Evolutionary conservation across 306 rosid species (phyloP).

Genomic region (Quercus ilex): DNA sequence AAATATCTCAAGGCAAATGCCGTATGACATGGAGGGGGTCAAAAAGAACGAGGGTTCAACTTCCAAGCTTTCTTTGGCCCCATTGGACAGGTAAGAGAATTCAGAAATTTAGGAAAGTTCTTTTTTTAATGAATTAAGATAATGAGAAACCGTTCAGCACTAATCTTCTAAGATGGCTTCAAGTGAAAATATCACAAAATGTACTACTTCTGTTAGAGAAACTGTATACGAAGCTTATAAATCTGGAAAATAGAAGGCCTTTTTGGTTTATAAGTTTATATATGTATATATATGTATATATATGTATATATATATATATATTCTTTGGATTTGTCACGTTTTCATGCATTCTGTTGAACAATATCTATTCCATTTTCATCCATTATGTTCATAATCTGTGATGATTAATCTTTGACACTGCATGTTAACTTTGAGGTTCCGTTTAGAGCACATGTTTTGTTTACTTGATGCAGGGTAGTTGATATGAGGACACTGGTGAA

Average conservation of each 20-base stretch:
- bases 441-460: conserved; percentile 6
- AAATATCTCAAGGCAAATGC: conserved; percentile 29
- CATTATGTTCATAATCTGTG: not conserved
- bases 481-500: conserved; percentile 27
- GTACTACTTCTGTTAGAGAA: not conserved
- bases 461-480: conserved; percentile 41
- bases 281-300: not conserved
- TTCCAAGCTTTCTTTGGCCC: conserved; percentile 31
- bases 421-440: not conserved
- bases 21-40: conserved; percentile 21
- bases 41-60: conserved; percentile 35
- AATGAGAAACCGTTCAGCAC: conserved; percentile 16
- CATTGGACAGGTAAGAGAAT: conserved; percentile 47
- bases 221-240: not conserved
- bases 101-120: not conserved
- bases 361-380: not conserved
- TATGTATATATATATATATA: not conserved
- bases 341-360: not conserved
- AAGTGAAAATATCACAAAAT: not conserved
- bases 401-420: not conserved
- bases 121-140: not conserved
- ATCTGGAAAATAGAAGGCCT: not conserved
- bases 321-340: not conserved
- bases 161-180: conserved; percentile 16
- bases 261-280: not conserved